Evolutionary conservation across 164 flowering plant genomes (phyloP).

Genomic region (Echeveria elegans): DNA sequence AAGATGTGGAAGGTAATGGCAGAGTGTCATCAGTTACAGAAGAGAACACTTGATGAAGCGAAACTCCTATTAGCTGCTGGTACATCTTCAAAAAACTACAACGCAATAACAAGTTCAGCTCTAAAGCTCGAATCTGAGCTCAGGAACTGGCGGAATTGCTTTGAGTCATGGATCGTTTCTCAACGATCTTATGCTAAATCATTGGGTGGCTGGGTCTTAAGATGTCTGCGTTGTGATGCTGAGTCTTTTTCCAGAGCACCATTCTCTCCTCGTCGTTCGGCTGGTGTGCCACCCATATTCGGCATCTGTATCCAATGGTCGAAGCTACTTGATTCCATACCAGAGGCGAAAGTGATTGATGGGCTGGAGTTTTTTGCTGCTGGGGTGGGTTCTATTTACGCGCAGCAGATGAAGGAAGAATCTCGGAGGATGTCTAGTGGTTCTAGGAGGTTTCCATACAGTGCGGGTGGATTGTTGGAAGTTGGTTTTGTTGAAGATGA

Average conservation of each 20-base stretch:
- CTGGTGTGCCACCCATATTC: conserved; percentile 52
- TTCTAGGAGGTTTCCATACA: conserved; percentile 35
- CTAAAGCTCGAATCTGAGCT: conserved; percentile 68
- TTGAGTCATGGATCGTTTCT: conserved; percentile 74
- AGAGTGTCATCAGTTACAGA: conserved; percentile 75
- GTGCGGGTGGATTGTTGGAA: conserved; percentile 33
- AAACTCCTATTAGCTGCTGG: conserved; percentile 55
- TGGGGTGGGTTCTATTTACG: conserved; percentile 68
- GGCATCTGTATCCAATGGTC: conserved; percentile 78
- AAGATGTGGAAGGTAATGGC: conserved; percentile 98
- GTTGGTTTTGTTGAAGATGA: conserved; percentile 38
- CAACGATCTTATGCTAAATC: conserved; percentile 75
- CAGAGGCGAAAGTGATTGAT: conserved; percentile 53
- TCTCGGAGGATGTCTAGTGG: conserved; percentile 22
- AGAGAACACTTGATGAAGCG: conserved; percentile 73
- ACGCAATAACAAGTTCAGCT: conserved; percentile 40
- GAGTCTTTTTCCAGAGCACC: conserved; percentile 35
- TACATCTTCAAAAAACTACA: neutral
- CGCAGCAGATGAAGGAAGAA: conserved; percentile 54
- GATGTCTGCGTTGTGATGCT: conserved; percentile 46
- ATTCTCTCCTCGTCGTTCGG: conserved; percentile 58
- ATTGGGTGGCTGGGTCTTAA: conserved; percentile 66
- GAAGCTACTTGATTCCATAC: conserved; percentile 43
- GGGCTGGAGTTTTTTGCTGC: conserved; percentile 74
- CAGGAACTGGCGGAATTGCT: conserved; percentile 71